Conservation (phyloP, 164 flowering plant genomes). For the Magnolia kwangsiensis region DNA sequence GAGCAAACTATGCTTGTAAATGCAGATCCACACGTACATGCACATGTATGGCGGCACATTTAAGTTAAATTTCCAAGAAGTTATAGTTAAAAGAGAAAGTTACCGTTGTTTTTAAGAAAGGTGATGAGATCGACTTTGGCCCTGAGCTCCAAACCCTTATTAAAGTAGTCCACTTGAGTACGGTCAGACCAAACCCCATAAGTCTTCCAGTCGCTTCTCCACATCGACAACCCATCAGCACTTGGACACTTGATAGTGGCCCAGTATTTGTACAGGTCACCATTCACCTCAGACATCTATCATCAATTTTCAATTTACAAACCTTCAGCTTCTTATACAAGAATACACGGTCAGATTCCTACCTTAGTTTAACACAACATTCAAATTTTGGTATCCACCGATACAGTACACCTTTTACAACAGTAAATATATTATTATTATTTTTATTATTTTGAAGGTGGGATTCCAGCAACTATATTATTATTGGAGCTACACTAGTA, state of each 20-base stretch:
- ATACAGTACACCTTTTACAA: too few species aligned
- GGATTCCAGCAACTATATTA: too few species aligned
- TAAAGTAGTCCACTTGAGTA: background rate
- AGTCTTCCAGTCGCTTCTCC: background rate
- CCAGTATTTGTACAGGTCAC: background rate
- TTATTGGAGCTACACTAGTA: too few species aligned
- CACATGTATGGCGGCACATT: background rate
- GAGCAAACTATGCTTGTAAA: background rate
- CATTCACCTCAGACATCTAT: background rate
- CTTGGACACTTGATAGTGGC: background rate
- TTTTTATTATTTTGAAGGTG: too few species aligned
- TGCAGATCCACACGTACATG: background rate
- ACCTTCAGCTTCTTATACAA: too few species aligned
- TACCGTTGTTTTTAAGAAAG: background rate
- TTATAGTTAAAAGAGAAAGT: background rate
- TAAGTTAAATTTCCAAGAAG: background rate
- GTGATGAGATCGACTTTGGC: background rate
- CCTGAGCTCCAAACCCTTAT: background rate
- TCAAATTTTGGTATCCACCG: too few species aligned
- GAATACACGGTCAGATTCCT: too few species aligned
- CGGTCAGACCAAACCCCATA: background rate
- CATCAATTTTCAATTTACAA: background rate
- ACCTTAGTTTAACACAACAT: too few species aligned
- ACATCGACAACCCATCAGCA: background rate
- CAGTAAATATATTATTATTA: too few species aligned